A percentile compares a stretch with the other conserved stretches of the same genome.
Evolutionary conservation across 345 rosid species (phyloP).

Genomic region (Dimocarpus longan): DNA sequence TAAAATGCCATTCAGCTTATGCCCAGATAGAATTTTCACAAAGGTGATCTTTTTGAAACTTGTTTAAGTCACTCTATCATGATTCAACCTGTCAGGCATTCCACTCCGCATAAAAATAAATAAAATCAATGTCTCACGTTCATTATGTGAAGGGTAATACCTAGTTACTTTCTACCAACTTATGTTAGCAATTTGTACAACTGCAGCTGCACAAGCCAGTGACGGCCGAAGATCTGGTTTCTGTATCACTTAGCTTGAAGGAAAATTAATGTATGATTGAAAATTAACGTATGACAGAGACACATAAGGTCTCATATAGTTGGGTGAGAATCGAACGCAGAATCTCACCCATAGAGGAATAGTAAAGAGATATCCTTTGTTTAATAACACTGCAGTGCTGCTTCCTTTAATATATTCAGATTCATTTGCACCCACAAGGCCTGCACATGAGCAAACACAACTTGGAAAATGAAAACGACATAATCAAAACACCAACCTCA

Average conservation of each 20-base stretch:
- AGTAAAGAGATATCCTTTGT: neutral
- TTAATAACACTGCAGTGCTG: neutral
- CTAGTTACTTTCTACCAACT: slow-evolving; percentile 2
- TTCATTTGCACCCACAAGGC: neutral
- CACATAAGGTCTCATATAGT: neutral
- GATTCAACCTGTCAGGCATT: neutral
- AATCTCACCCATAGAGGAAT: no score
- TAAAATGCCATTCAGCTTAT: neutral
- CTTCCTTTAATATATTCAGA: neutral
- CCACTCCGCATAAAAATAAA: neutral
- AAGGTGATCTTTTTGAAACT: neutral
- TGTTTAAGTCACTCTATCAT: neutral
- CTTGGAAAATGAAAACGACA: no score
- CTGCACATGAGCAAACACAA: neutral
- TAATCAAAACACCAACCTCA: no score
- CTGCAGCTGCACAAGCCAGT: slow-evolving; percentile 77
- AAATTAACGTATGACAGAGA: neutral
- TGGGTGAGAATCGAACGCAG: neutral
- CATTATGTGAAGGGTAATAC: neutral
- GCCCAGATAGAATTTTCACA: neutral
- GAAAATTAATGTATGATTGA: slow-evolving; percentile 19
- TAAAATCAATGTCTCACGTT: neutral
- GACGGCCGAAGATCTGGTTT: slow-evolving; percentile 57
- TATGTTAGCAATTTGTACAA: slow-evolving; percentile 18
- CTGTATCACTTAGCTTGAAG: slow-evolving; percentile 31